Conservation (phyloP, 1,284 basidiomycete species). For the Kwoniella shivajii region DNA sequence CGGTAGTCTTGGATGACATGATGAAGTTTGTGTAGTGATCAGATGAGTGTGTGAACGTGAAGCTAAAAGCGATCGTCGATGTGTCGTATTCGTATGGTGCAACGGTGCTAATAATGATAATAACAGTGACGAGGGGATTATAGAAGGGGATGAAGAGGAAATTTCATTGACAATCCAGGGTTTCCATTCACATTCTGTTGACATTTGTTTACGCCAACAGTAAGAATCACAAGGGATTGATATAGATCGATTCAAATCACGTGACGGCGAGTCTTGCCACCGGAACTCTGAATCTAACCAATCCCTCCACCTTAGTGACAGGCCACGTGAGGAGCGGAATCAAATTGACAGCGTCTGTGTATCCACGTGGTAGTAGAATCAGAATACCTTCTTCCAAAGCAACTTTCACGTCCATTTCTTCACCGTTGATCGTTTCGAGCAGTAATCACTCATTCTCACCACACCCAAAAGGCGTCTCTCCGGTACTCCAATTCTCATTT, state of each 20-base stretch:
- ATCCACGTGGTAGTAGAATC: not conserved
- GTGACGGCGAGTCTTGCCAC: not conserved
- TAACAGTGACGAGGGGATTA: not conserved
- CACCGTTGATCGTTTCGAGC: no score
- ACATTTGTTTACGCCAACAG: conserved; percentile 14
- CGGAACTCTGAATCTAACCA: no score
- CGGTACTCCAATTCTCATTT: not conserved
- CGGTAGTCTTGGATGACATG: conserved; percentile 52
- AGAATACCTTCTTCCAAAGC: not conserved
- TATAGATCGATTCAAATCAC: conserved; percentile 3
- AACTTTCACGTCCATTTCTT: not conserved
- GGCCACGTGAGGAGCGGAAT: no score
- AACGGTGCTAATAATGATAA: not conserved
- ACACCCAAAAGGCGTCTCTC: conserved; percentile 4
- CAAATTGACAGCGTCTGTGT: no score
- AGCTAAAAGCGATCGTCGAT: not conserved
- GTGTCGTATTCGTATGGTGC: not conserved
- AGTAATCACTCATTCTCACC: no score
- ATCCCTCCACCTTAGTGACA: no score
- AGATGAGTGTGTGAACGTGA: not conserved
- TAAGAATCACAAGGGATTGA: not conserved
- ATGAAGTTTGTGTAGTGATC: not conserved
- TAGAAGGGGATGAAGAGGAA: not conserved
- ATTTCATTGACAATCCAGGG: not conserved
- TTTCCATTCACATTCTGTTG: not conserved